These are phyloP conservation scores for Aspergillus flavus DNA, from an alignment of 2,329 filamentous ascomycete genomes.

Conservation along the genomic window DNA sequence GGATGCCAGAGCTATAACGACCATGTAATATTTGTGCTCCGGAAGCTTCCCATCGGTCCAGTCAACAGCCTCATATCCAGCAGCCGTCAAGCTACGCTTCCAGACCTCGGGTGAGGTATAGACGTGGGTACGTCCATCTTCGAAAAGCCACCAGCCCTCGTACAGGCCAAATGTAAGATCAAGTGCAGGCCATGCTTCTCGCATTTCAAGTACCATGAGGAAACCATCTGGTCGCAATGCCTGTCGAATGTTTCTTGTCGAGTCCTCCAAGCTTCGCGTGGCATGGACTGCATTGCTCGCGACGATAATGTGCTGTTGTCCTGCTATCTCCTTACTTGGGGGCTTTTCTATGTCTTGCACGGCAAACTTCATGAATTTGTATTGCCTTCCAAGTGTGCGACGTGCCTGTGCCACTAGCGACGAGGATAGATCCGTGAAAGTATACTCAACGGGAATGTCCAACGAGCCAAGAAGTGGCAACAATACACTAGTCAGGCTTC, in stretches of 20 bases:
- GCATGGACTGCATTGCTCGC: constrained; percentile 39
- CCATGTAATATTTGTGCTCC: constrained; percentile 19
- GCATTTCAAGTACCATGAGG: constrained; percentile 32
- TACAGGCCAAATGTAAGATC: constrained; percentile 36
- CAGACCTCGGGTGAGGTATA: constrained; percentile 12
- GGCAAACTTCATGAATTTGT: constrained; percentile 26
- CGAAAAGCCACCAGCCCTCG: constrained; percentile 42
- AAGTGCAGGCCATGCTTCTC: constrained; percentile 20
- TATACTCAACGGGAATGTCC: constrained; percentile 37
- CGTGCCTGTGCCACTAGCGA: constrained; percentile 11
- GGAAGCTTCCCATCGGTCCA: constrained; percentile 33
- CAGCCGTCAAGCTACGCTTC: constrained; percentile 27
- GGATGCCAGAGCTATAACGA: constrained; percentile 29
- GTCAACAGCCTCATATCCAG: constrained; percentile 33
- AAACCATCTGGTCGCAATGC: constrained; percentile 31
- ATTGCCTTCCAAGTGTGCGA: constrained; percentile 27
- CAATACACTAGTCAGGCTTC: constrained; percentile 37
- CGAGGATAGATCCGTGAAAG: constrained; percentile 40
- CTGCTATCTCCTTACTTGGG: constrained; percentile 15
- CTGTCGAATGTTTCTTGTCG: constrained; percentile 27
- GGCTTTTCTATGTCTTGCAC: constrained; percentile 31
- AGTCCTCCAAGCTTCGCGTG: constrained; percentile 27
- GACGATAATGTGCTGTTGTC: constrained; percentile 32
- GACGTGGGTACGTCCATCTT: constrained; percentile 30
- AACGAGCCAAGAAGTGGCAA: constrained; percentile 25